Base-by-base conservation (phyloP, 352 stramenopile species). In the Pythium coloratum region DNA sequence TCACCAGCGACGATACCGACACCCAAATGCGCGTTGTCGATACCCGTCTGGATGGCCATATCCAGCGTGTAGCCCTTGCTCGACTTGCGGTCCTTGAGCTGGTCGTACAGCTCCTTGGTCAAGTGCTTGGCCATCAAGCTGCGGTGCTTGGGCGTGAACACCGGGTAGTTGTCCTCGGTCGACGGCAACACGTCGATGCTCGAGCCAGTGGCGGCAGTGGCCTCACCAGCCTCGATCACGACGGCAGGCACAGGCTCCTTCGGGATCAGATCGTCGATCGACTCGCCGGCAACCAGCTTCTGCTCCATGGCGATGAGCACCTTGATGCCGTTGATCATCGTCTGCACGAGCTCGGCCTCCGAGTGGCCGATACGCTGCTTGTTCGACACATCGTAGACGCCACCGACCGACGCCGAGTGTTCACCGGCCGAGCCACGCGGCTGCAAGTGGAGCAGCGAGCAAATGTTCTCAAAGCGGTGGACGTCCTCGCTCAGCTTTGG, bases 241-340 rank as follows among this genome's bases (percentile, higher is more conserved):
- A 92, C 76, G 0, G 87, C 56, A 1, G 80, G 40, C 1, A 64
- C 75, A 0, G 70, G 44, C 53, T 92, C 87, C 28, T 79, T 88
- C 4, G 84, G 85, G 49, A 95, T 84, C 16, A 95, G 50, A 20
- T 80, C 82, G 69, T 90, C 81, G 56, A 92, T 90, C 1, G 73
- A 72, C 57, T 89, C 81, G 1, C 84, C 82, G 16, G 81, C 81
- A 47, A 85, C 75, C 28, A 92, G 69, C 66, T 94, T 93, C 65
- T 97, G 89, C 76, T 97, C 91, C 80, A 96, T 91, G 40, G 76
- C 77, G 67, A 96, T 95, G 47, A 96, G 80, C 57, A 90, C 53
- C 70, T 91, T 82, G 71, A 97, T 89, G 60, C 89, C 89, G 60
- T 94, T 82, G 71, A 96, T 91, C 74, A 97, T 91, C 47, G 88